Conservation (phyloP, 768 basidiomycete species). For the Panellus pusillus region DNA sequence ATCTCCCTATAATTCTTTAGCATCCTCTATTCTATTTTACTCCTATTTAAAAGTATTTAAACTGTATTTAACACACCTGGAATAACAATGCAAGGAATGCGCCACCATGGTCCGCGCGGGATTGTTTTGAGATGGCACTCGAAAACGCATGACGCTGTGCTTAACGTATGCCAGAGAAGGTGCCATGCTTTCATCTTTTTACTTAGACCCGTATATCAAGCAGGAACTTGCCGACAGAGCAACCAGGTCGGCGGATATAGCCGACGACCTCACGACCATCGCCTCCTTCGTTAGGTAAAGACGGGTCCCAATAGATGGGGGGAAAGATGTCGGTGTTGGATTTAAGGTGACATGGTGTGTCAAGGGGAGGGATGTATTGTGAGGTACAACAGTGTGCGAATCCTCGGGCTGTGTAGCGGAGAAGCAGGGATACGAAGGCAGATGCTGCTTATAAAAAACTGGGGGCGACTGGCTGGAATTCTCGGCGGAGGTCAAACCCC, state of each 20-base stretch:
- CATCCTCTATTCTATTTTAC: not conserved
- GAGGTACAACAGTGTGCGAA: constrained; percentile 1
- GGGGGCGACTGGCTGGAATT: constrained; percentile 29
- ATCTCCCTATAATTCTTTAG: not conserved
- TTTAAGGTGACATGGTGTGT: constrained; percentile 27
- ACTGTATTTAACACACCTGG: not conserved
- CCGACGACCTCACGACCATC: constrained; percentile 25
- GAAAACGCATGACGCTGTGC: not conserved
- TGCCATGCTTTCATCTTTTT: not conserved
- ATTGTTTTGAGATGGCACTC: not conserved
- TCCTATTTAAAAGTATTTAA: not conserved
- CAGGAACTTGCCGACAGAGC: constrained; percentile 16
- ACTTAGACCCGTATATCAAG: constrained; percentile 9
- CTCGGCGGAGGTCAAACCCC: constrained; percentile 45
- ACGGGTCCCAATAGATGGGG: constrained; percentile 8
- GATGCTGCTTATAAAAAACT: constrained; percentile 50
- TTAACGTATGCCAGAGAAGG: constrained; percentile 4
- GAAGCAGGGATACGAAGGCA: constrained; percentile 43
- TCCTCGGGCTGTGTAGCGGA: not conserved
- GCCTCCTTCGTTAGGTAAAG: constrained; percentile 20
- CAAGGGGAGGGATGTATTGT: constrained; percentile 13
- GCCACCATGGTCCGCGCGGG: constrained; percentile 2
- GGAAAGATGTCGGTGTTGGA: constrained; percentile 4
- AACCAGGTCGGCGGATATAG: constrained; percentile 29
- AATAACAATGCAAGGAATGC: no score